phyloP scores from a whole-genome alignment of 164 flowering plant species.

The Cinnamomum chago region DNA sequence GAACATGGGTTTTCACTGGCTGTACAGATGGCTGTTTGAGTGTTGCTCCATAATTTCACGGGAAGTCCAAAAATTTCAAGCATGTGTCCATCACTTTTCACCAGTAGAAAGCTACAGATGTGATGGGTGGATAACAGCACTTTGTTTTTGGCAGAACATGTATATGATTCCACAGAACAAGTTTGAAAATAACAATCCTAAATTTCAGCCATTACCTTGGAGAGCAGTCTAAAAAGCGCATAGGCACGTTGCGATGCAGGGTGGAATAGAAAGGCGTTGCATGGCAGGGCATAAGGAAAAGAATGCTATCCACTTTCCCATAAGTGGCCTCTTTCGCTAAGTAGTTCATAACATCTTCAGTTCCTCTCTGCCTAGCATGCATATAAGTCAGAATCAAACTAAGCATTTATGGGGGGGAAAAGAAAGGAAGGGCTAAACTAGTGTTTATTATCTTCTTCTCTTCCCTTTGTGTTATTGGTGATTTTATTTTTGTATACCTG shows the following conservation, averaged over 20 bases:
- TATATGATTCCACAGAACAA: background rate
- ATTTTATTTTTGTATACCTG: background rate
- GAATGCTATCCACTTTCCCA: slow-evolving; percentile 55
- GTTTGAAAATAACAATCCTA: background rate
- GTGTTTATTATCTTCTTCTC: background rate
- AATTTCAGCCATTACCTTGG: slow-evolving; percentile 53
- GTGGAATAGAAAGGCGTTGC: slow-evolving; percentile 88
- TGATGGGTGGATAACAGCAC: too few relatives aligned
- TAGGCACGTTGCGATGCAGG: slow-evolving; percentile 64
- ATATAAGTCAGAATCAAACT: slow-evolving; percentile 17
- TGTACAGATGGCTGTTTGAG: too few relatives aligned
- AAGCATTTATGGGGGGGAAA: background rate
- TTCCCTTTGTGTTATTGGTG: too few relatives aligned
- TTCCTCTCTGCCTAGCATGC: slow-evolving; percentile 67
- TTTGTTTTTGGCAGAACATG: too few relatives aligned
- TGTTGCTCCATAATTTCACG: background rate
- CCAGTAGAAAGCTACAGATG: background rate
- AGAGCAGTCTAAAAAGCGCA: slow-evolving; percentile 90
- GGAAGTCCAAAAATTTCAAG: background rate
- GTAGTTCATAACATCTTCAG: slow-evolving; percentile 85
- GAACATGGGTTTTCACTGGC: too few relatives aligned
- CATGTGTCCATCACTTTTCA: background rate
- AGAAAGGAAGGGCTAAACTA: background rate
- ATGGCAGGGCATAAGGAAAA: slow-evolving; percentile 88
- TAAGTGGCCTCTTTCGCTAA: slow-evolving; percentile 55